Base-by-base conservation (phyloP, 1,139 yeast species). In the Diutina pseudorugosa region DNA sequence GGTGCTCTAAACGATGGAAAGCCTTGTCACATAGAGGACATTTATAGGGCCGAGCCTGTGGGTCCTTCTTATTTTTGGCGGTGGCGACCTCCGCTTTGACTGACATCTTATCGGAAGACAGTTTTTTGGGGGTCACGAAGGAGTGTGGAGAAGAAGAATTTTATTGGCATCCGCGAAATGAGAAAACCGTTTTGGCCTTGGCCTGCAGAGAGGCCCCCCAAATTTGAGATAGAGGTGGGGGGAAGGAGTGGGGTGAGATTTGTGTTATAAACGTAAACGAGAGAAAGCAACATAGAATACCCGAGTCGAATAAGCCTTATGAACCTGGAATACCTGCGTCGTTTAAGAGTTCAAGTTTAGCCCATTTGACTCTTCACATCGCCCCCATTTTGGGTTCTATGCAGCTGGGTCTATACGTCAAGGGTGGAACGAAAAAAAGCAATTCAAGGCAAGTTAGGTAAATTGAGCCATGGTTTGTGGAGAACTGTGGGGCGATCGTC, bases 1-100 rank as follows among this genome's bases (percentile, higher is more conserved):
- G 83, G 62, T 83, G 86, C 61, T 81, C 86, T 52, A 80, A 63
- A 57, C 86, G 68, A 61, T 80, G 85, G 62, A 84, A 76, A 51
- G 85, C 80, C 65, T 82, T 75, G 59, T 72, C 70, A 69, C 88
- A 82, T 61, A 81, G 67, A 48, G 80, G 76, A 62, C 86, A 81
- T 53, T 75, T 73, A 63, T 79, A 80, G 4, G 85, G 85, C 54
- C 78, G 51, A 21, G 33, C 44, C 33, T 42, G 63, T 53, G 62
- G 65, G 53, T 61, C 64, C 55, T 62, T 62, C 23, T 45, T 45
- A 16, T 18, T 18, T 18, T 45, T 45, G 49, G 49, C n/a, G 18
- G 49, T 16, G 40, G 49, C 49, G 14, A 43, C 25, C 49, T 45
- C 49, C 40, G 49, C 49, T 45, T 45, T 45, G 36, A 27, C 49